phyloP scores from a whole-genome alignment of 306 rosid genomes.

The Sicyos baderoa region DNA sequence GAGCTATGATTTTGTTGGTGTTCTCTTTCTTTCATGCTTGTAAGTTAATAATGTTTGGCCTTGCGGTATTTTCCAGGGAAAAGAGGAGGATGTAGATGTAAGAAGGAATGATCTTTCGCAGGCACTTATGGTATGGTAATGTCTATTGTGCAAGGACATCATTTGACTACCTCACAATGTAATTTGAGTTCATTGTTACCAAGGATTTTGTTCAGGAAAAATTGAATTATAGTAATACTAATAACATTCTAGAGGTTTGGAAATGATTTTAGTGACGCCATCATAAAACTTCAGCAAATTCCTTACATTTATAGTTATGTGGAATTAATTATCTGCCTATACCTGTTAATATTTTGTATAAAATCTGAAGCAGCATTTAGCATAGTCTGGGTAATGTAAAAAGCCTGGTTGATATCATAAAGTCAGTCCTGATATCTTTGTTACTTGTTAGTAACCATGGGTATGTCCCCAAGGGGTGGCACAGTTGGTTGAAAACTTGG shows the following conservation, averaged over 20 bases:
- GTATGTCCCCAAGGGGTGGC: too few relatives aligned
- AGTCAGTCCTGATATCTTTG: too few relatives aligned
- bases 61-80: constrained; percentile 37
- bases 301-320: not conserved
- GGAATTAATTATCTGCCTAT: not conserved
- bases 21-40: not conserved
- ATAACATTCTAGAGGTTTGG: not conserved
- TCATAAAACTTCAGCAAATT: not conserved
- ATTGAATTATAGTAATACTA: not conserved
- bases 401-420: too few relatives aligned
- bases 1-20: too few relatives aligned
- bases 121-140: constrained; percentile 69
- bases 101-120: constrained; percentile 70
- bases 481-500: too few relatives aligned
- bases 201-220: not conserved
- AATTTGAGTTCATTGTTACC: not conserved
- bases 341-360: too few relatives aligned
- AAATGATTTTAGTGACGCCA: not conserved
- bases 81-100: constrained; percentile 48
- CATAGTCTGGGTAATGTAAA: too few relatives aligned
- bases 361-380: too few relatives aligned
- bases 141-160: not conserved
- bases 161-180: not conserved
- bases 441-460: too few relatives aligned
- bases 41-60: constrained; percentile 19